phyloP scores from a whole-genome alignment of 352 stramenopile species.

The Phytopythium boreale region DNA sequence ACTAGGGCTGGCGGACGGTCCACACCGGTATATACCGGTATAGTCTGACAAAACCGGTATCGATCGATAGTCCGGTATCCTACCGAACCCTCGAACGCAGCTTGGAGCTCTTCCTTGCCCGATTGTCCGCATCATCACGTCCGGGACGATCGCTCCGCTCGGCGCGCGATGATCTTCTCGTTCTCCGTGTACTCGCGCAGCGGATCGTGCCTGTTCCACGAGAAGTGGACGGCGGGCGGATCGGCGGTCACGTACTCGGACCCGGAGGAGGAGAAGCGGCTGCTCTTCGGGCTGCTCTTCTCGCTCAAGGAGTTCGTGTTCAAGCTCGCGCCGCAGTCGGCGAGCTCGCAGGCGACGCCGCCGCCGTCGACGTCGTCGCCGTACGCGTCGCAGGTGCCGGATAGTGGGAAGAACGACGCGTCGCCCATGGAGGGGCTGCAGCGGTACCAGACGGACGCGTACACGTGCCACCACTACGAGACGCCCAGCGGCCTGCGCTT shows the following conservation, averaged over 20 bases:
- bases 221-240: constrained; percentile 77
- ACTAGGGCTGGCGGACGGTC: too few relatives aligned
- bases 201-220: constrained; percentile 87
- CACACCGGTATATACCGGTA: too few relatives aligned
- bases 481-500: constrained; percentile 87
- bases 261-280: constrained; percentile 87
- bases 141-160: background rate
- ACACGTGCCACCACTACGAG: constrained; percentile 92
- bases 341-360: constrained; percentile 10
- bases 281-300: constrained; percentile 92
- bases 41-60: too few relatives aligned
- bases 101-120: too few relatives aligned
- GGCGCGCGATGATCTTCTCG: constrained; percentile 83
- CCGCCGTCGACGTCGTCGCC: background rate
- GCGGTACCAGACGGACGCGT: constrained; percentile 84
- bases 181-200: constrained; percentile 91
- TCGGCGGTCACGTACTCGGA: constrained; percentile 70
- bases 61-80: too few relatives aligned
- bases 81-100: too few relatives aligned
- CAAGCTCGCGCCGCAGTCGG: constrained; percentile 61
- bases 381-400: constrained; percentile 8
- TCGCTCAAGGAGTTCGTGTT: constrained; percentile 89
- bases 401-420: constrained; percentile 9
- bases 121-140: background rate
- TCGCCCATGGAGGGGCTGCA: constrained; percentile 56